Base-by-base conservation (phyloP, 1,284 basidiomycete species). In the Cryptococcus sp. region DNA sequence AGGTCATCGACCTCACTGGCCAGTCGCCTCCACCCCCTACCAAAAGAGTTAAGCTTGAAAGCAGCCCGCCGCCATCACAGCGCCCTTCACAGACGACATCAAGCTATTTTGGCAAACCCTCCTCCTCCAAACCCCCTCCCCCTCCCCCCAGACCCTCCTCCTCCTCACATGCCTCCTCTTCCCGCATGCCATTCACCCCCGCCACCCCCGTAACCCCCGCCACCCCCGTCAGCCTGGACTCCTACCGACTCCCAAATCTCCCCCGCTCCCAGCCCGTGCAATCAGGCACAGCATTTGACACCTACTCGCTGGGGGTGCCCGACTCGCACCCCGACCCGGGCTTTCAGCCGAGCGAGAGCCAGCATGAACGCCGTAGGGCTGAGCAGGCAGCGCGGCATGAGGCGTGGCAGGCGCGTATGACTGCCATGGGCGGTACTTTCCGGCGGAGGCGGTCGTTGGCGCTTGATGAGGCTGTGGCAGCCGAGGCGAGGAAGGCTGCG, bases 401-500 rank as follows among this genome's bases (percentile, higher is more conserved):
- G 39, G 59, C 53, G 13, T 77, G 71, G 72, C 65, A 70, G 39
- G 52, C 54, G 3, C 48, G 66, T 12, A 59, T 69, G n/a, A 45
- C 52, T 13, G 56, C 52, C 20, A 62, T 66, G 37, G 66, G 68
- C 4, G 65, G 66, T 8, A 44, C 72, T 0, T 58, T 76, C 16
- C 67, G 65, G 18, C 66, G 76, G 11, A 59, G 76, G 1, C 51
- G 70, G 18, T 75, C 72, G 11, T 55, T 78, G 2, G 68, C 70
- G 13, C 62, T 78, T n/a, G 77, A 78, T 46, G 71, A 75, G 51
- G 75, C 76, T 0, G 75, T 70, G 15, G 71, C 69, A 1, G 67
- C 61, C 3, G 74, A 73, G 56, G 59, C 63, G 13, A 46, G 69
- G 5, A 53, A 62, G 39, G 61, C 54, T 2, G 42, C 53, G 3